phyloP scores from a whole-genome alignment of 23 red algal species.

The Gracilaria domingensis region DNA sequence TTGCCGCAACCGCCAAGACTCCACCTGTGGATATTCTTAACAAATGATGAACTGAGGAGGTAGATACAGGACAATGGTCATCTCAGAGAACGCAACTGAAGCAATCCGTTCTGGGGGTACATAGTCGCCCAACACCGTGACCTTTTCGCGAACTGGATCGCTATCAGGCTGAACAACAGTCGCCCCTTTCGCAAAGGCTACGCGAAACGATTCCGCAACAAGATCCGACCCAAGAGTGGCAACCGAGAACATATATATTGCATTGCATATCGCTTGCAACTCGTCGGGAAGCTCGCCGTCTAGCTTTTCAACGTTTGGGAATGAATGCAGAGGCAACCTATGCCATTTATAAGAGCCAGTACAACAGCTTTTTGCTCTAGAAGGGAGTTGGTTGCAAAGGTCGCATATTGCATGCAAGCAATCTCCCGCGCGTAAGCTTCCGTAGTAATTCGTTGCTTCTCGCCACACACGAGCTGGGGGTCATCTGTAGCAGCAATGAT shows the following conservation, averaged over 20 bases:
- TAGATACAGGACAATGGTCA: constrained; percentile 65
- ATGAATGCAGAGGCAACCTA: too few species aligned
- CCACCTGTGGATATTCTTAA: constrained; percentile 59
- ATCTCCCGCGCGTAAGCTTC: constrained; percentile 25
- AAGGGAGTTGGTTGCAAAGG: constrained; percentile 9
- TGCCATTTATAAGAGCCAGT: too few species aligned
- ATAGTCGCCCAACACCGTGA: too few species aligned
- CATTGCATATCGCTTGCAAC: constrained; percentile 22
- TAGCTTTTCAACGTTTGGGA: constrained; percentile 36
- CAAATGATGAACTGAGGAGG: constrained; percentile 36
- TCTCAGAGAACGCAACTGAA: too few species aligned
- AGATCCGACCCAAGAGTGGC: constrained; percentile 64
- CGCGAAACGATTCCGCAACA: constrained; percentile 55
- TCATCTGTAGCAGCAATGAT: constrained; percentile 44
- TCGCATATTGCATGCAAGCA: constrained; percentile 30
- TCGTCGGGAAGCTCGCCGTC: constrained; percentile 34
- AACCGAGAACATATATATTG: constrained; percentile 52
- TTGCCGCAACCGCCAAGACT: constrained; percentile 60
- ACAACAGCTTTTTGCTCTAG: too few species aligned
- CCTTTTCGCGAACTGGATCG: constrained; percentile 22
- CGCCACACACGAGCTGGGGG: constrained; percentile 28
- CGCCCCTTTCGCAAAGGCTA: constrained; percentile 36
- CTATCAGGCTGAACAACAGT: constrained; percentile 38
- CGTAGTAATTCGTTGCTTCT: constrained; percentile 6
- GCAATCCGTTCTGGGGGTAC: too few species aligned